Evolutionary conservation across 2,329 filamentous ascomycete species (phyloP).

Genomic region (Ceratocystis cubensis): DNA sequence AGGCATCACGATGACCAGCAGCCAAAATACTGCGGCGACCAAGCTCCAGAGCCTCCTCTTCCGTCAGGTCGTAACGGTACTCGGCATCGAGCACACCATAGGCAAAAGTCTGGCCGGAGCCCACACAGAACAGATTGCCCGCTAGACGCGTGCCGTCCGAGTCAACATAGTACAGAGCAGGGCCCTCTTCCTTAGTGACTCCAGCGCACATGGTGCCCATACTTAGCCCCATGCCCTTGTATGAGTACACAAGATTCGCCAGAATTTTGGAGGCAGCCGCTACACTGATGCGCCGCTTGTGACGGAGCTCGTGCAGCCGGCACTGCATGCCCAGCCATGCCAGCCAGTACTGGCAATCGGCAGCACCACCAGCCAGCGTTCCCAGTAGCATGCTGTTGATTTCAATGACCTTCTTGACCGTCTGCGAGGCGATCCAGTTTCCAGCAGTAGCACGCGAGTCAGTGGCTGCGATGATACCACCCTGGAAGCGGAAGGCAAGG

Average conservation of each 20-base stretch:
- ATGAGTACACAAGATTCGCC: conserved; percentile 93
- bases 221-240: conserved; percentile 96
- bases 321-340: conserved; percentile 98
- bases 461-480: conserved; percentile 95
- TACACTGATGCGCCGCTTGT: conserved; percentile 97
- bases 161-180: conserved; percentile 97
- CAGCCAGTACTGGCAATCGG: conserved; percentile 99
- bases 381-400: conserved; percentile 90
- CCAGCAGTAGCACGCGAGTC: conserved; percentile 94
- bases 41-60: conserved; percentile 80
- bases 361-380: conserved; percentile 96
- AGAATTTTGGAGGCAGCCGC: conserved; percentile 97
- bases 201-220: conserved; percentile 99
- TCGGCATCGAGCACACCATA: conserved; percentile 96
- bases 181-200: conserved; percentile 88
- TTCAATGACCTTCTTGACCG: conserved; percentile 99
- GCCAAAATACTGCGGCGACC: conserved; percentile 87
- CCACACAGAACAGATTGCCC: conserved; percentile 96
- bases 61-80: conserved; percentile 78
- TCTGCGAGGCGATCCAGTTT: conserved; percentile 99
- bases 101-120: conserved; percentile 94
- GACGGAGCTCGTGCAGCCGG: conserved; percentile 94
- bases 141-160: conserved; percentile 84
- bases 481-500: conserved; percentile 93
- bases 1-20: conserved; percentile 95